A percentile compares a stretch with the other conserved stretches of the same genome.
Evolutionary conservation across 345 rosid species (phyloP).

Genomic region (Reutealis trisperma): DNA sequence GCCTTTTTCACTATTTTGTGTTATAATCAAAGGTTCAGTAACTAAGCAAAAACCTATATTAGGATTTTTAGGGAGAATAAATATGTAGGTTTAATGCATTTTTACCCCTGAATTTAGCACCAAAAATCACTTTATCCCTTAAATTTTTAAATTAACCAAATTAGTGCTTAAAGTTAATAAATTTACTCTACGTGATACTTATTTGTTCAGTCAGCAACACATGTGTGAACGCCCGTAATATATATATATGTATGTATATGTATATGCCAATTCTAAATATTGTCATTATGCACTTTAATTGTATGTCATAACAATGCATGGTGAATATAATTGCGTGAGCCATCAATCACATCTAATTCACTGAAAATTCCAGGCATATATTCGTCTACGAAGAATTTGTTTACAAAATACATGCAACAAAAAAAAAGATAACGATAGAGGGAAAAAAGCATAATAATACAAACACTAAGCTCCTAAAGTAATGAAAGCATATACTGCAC

Average conservation of each 20-base stretch:
- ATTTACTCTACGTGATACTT: no score
- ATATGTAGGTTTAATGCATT: no score
- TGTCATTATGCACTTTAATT: neutral
- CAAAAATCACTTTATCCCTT: no score
- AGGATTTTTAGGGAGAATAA: no score
- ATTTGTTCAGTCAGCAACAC: no score
- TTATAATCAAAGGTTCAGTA: no score
- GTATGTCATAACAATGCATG: neutral
- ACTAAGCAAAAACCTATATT: no score
- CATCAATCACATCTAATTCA: conserved; percentile 8
- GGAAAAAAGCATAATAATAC: conserved; percentile 6
- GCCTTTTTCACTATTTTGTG: neutral
- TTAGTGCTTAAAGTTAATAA: no score
- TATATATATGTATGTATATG: no score
- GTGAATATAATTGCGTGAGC: conserved; percentile 14
- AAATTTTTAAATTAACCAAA: no score
- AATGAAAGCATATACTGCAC: conserved; percentile 23
- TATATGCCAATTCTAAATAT: neutral
- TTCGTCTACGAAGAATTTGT: conserved; percentile 5
- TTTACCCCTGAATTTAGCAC: no score
- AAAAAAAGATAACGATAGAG: neutral
- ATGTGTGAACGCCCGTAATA: no score
- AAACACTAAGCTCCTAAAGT: conserved; percentile 2
- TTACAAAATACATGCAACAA: neutral
- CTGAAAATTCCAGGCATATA: conserved; percentile 19